These are phyloP conservation scores for Verticillium longisporum DNA, from an alignment of 2,329 filamentous ascomycete genomes.

Conservation along the genomic window DNA sequence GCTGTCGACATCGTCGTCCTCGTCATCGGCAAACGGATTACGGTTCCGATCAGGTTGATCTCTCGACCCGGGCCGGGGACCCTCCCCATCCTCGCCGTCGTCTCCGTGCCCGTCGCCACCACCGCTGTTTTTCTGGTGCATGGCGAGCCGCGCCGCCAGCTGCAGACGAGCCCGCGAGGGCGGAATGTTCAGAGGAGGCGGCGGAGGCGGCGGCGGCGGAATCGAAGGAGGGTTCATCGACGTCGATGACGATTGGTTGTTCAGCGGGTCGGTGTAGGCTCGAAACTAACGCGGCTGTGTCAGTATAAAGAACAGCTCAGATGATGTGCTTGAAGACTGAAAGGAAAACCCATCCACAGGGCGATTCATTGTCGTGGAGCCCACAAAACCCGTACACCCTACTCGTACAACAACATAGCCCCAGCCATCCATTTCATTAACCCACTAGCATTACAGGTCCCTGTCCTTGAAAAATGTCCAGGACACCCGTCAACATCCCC, in stretches of 20 bases:
- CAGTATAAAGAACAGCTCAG: slow-evolving; percentile 1
- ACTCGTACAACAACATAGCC: not conserved
- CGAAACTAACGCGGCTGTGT: slow-evolving; percentile 42
- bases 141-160: slow-evolving; percentile 78
- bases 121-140: slow-evolving; percentile 60
- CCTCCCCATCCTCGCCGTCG: slow-evolving; percentile 29
- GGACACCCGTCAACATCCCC: not conserved
- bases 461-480: not conserved
- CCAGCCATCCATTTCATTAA: not conserved
- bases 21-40: slow-evolving; percentile 52
- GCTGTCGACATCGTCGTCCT: slow-evolving; percentile 39
- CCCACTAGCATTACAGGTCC: not conserved
- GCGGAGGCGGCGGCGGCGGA: slow-evolving; percentile 52
- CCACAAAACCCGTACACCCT: not conserved
- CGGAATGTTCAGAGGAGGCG: slow-evolving; percentile 77
- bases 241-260: slow-evolving; percentile 35
- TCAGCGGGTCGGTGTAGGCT: slow-evolving; percentile 49
- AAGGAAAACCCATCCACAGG: not conserved
- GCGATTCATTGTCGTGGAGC: not conserved
- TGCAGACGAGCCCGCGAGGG: slow-evolving; percentile 83
- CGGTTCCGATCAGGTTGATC: slow-evolving; percentile 24
- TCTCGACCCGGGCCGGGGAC: slow-evolving; percentile 17
- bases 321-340: not conserved
- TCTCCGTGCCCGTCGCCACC: slow-evolving; percentile 33
- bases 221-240: slow-evolving; percentile 52